phyloP scores from a whole-genome alignment of 2,329 filamentous ascomycete species.

The Aspergillus cejpii region DNA sequence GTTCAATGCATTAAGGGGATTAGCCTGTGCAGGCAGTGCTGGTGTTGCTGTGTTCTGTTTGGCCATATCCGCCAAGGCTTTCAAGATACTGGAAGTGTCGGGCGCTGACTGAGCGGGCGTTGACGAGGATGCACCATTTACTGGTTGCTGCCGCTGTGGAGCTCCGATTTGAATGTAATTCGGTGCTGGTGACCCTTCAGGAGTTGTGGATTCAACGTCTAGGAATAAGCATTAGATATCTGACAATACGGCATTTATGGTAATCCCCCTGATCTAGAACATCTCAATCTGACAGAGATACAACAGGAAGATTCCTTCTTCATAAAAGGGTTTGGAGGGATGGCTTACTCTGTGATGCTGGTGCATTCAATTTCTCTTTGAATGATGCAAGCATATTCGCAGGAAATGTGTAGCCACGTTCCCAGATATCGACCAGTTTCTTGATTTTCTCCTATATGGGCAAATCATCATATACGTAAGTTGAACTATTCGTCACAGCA shows the following conservation, averaged over 20 bases:
- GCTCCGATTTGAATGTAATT: slow-evolving; percentile 38
- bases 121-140: slow-evolving; percentile 20
- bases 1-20: slow-evolving; percentile 47
- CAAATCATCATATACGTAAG: slow-evolving; percentile 46
- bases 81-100: slow-evolving; percentile 62
- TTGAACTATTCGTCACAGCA: slow-evolving; percentile 34
- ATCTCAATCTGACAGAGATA: background rate
- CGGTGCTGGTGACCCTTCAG: slow-evolving; percentile 49
- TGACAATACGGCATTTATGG: background rate
- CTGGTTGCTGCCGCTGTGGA: slow-evolving; percentile 25
- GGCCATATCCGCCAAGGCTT: slow-evolving; percentile 72
- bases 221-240: slow-evolving; percentile 28
- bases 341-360: slow-evolving; percentile 57
- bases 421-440: slow-evolving; percentile 97
- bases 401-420: slow-evolving; percentile 89
- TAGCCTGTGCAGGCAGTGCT: slow-evolving; percentile 35
- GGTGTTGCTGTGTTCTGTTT: slow-evolving; percentile 60
- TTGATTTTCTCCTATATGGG: slow-evolving; percentile 80
- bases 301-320: background rate
- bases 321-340: slow-evolving; percentile 22
- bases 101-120: slow-evolving; percentile 36
- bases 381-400: slow-evolving; percentile 69
- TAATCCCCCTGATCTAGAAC: slow-evolving; percentile 9
- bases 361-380: slow-evolving; percentile 68
- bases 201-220: slow-evolving; percentile 64